Percentiles rank a stretch among this genome's conserved stretches.
Conservation (phyloP, 768 basidiomycete species). For the Mycena haematopus region DNA sequence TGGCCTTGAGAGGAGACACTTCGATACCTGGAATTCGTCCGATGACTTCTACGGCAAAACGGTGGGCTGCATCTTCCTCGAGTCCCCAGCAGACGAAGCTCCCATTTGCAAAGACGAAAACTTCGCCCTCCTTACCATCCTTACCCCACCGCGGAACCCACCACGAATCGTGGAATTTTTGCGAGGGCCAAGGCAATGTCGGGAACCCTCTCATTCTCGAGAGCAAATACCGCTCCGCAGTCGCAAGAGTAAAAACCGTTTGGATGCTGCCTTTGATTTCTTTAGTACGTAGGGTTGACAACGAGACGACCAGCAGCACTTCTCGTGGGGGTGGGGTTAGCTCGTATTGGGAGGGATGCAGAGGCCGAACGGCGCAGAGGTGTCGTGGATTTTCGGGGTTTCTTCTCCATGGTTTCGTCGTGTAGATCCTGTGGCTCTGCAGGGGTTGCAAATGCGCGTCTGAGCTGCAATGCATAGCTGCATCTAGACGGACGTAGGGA, state of each 20-base stretch:
- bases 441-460: slow-evolving; percentile 21
- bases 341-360: slow-evolving; percentile 84
- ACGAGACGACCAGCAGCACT: slow-evolving; percentile 63
- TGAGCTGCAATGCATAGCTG: not conserved
- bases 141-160: slow-evolving; percentile 78
- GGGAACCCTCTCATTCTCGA: slow-evolving; percentile 60
- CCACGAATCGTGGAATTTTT: slow-evolving; percentile 75
- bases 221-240: slow-evolving; percentile 83
- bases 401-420: slow-evolving; percentile 18
- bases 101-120: slow-evolving; percentile 89
- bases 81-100: slow-evolving; percentile 93
- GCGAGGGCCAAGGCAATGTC: slow-evolving; percentile 59
- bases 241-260: slow-evolving; percentile 83
- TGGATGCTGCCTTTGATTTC: slow-evolving; percentile 61
- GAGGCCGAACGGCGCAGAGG: slow-evolving; percentile 83
- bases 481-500: slow-evolving; percentile 4
- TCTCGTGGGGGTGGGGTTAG: slow-evolving; percentile 87
- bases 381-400: slow-evolving; percentile 67
- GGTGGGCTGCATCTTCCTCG: slow-evolving; percentile 72
- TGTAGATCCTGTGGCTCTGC: slow-evolving; percentile 16
- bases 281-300: slow-evolving; percentile 37
- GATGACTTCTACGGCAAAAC: slow-evolving; percentile 71
- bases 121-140: slow-evolving; percentile 69
- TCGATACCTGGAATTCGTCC: slow-evolving; percentile 60
- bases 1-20: slow-evolving; percentile 56